Base-by-base conservation (phyloP, 1,284 basidiomycete genomes). In the Entoloma clypeatum region DNA sequence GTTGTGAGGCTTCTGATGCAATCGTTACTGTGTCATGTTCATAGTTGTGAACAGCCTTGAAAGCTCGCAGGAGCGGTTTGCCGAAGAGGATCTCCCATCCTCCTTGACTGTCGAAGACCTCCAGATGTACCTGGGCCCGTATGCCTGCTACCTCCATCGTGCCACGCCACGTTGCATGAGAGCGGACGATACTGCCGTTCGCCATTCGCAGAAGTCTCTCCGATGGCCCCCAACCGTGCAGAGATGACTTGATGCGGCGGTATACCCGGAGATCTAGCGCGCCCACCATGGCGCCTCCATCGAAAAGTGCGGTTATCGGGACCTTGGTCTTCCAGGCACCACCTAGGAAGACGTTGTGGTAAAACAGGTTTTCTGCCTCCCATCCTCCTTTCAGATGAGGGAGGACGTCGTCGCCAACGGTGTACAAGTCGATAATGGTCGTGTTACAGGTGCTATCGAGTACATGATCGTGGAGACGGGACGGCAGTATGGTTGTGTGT, bases 11-110 rank as follows among this genome's bases (percentile, higher is more conserved):
- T n/a, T n/a, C n/a, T n/a, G n/a, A n/a, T n/a, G n/a, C n/a, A 13
- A 36, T 23, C 25, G 29, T 36, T 14, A 48, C 39, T n/a, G 41
- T 44, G 28, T 59, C 56, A 1, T 25, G 30, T 0, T n/a, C 33
- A 22, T 51, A 58, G 9, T 57, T 30, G 6, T 60, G 59, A 3
- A 50, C 17, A 3, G 46, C 53, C 2, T 42, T 11, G 16, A 57
- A 43, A 4, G 35, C 31, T 18, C 38, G 27, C 4, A 59, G 37
- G 1, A 60, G 18, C 4, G 51, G 51, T 37, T n/a, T n/a, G 3
- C 54, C 57, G 1, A 61, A 34, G 2, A 61, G 48, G n/a, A 60
- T 45, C 0, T 16, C 19, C 59, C 59, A 60, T 5, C 17, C 42
- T 0, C 55, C 50, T 0, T 44, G 35, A 21, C 57, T 57, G 21